Conservation (phyloP, 352 stramenopile genomes). For the Phytophthora cryptogea region DNA sequence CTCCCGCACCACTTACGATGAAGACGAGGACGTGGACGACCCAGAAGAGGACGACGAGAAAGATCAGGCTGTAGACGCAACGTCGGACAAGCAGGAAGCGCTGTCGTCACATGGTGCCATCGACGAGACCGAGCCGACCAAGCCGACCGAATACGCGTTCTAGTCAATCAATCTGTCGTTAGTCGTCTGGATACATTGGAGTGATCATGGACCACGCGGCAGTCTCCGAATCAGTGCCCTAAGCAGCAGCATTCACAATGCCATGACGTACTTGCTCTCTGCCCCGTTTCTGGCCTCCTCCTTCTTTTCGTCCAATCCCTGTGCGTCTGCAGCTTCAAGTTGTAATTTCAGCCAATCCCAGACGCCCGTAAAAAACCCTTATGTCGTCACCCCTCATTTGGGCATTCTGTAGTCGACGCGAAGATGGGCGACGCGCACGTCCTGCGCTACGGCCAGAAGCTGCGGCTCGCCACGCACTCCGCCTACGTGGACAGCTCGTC, state of each 20-base stretch:
- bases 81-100: conserved; percentile 9
- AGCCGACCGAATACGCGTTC: conserved; percentile 21
- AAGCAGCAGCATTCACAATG: background rate
- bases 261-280: conserved; percentile 18
- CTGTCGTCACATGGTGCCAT: background rate
- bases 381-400: conserved; percentile 5
- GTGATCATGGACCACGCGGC: conserved; percentile 1
- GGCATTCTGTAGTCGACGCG: background rate
- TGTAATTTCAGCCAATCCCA: conserved; percentile 20
- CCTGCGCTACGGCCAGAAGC: conserved; percentile 72
- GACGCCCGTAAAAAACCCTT: conserved; percentile 10
- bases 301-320: conserved; percentile 17
- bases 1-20: conserved; percentile 23
- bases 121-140: conserved; percentile 3
- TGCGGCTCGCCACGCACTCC: conserved; percentile 63
- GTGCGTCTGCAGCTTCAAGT: conserved; percentile 18
- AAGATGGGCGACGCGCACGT: conserved; percentile 38
- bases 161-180: conserved; percentile 4
- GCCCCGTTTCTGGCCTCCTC: background rate
- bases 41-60: conserved; percentile 29
- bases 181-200: conserved; percentile 2
- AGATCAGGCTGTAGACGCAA: conserved; percentile 12
- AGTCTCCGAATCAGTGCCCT: background rate
- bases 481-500: conserved; percentile 40
- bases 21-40: conserved; percentile 34